A percentile compares a stretch with the other conserved stretches of the same genome.
These are phyloP conservation scores for Dicorynia guianensis DNA, from an alignment of 306 rosid genomes.

Conservation along the genomic window DNA sequence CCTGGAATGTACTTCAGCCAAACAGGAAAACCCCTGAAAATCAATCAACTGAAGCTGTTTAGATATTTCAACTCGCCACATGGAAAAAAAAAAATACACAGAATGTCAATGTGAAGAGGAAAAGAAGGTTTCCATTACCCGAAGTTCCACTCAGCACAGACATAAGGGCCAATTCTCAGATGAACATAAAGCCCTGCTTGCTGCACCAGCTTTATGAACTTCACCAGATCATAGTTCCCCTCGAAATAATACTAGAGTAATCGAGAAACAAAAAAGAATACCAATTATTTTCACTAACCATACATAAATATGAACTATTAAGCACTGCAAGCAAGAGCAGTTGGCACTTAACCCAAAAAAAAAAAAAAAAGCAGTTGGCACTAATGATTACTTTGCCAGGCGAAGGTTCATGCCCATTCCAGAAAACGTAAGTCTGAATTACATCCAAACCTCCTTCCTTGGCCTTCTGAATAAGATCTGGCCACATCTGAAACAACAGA, in stretches of 20 bases:
- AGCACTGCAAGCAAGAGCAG: constrained; percentile 32
- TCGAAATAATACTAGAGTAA: constrained; percentile 83
- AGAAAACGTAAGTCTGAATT: constrained; percentile 95
- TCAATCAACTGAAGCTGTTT: constrained; percentile 19
- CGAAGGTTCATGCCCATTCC: constrained; percentile 99
- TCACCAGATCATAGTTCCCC: constrained; percentile 94
- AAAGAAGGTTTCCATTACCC: constrained; percentile 63
- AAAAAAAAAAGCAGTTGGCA: constrained; percentile 35
- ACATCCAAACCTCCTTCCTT: constrained; percentile 98
- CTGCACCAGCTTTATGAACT: constrained; percentile 83
- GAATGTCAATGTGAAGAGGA: constrained; percentile 4
- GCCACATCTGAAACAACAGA: constrained; percentile 87
- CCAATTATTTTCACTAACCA: constrained; percentile 10
- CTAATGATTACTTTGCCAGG: constrained; percentile 73
- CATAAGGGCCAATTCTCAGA: constrained; percentile 99
- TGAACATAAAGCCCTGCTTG: constrained; percentile 91
- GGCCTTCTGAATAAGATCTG: constrained; percentile 98
- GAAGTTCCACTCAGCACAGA: constrained; percentile 99
- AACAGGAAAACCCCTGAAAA: constrained; percentile 92
- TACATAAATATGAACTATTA: constrained; percentile 22
- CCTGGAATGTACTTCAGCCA: constrained; percentile 99
- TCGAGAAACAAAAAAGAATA: neutral
- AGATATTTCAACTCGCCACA: constrained; percentile 36
- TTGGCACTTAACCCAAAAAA: too few species aligned
- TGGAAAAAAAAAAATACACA: neutral